These are phyloP conservation scores for Gamarada debralockiae DNA, from an alignment of 495 filamentous ascomycete species.

Conservation along the genomic window DNA sequence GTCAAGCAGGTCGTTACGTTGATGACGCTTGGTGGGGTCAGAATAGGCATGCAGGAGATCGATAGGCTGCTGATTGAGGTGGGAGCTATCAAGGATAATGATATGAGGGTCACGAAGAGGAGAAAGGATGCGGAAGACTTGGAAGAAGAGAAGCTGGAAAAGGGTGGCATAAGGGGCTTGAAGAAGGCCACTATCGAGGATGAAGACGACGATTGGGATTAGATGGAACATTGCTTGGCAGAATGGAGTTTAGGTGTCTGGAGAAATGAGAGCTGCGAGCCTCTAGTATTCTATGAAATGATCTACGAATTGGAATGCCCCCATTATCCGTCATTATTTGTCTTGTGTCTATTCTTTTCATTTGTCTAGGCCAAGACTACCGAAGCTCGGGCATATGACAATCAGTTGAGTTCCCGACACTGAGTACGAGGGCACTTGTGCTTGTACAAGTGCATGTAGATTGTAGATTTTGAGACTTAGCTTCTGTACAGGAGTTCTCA, in stretches of 20 bases:
- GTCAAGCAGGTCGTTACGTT: conserved; percentile 83
- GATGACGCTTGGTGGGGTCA: conserved; percentile 66
- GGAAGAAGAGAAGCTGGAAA: conserved; percentile 41
- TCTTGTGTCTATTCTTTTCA: no score
- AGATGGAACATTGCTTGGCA: conserved; percentile 15
- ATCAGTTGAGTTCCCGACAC: no score
- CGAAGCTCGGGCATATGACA: no score
- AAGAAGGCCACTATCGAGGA: conserved; percentile 42
- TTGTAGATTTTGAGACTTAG: no score
- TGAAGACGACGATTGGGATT: conserved; percentile 84
- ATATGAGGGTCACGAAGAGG: conserved; percentile 70
- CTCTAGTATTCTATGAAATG: not conserved
- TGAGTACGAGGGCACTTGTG: no score
- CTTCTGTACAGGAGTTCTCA: no score
- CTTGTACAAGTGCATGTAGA: no score
- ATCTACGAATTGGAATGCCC: no score
- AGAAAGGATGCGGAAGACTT: conserved; percentile 55
- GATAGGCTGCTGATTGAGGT: conserved; percentile 77
- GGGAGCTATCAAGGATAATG: conserved; percentile 70
- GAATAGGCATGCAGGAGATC: conserved; percentile 59
- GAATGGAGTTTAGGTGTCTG: not conserved
- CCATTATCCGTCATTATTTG: no score
- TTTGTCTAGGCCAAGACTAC: no score
- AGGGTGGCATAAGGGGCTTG: conserved; percentile 39
- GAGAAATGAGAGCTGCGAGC: not conserved